These are phyloP conservation scores for Pterocarpus macrocarpus DNA, from an alignment of 306 rosid species.

Conservation along the genomic window DNA sequence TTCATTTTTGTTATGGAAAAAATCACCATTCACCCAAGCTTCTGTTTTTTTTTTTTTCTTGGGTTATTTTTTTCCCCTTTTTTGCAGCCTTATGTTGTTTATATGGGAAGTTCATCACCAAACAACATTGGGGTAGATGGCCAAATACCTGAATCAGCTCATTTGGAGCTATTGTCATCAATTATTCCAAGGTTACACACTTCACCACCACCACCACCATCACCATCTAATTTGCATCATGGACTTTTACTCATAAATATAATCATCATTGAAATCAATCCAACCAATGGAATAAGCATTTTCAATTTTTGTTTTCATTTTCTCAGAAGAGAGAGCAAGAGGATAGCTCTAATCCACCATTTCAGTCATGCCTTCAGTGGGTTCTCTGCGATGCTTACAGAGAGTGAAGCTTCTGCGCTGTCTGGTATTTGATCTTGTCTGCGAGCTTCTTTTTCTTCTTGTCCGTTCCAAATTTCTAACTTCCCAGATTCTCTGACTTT, in stretches of 20 bases:
- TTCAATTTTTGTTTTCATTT: constrained; percentile 3
- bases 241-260: constrained; percentile 13
- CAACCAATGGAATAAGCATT: not conserved
- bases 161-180: constrained; percentile 72
- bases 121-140: constrained; percentile 48
- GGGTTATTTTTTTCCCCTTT: not conserved
- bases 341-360: constrained; percentile 66
- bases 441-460: constrained; percentile 1
- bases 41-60: not conserved
- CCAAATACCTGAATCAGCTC: constrained; percentile 58
- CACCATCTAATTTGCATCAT: not conserved
- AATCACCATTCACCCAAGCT: not conserved
- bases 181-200: constrained; percentile 57
- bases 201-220: not conserved
- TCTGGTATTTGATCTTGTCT: constrained; percentile 64
- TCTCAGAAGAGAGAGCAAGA: constrained; percentile 70
- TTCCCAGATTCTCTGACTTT: constrained; percentile 37
- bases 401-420: constrained; percentile 77
- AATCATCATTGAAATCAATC: constrained; percentile 13
- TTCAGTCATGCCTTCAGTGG: constrained; percentile 86
- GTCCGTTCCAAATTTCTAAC: constrained; percentile 25
- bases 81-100: constrained; percentile 85
- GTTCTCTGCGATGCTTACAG: constrained; percentile 91
- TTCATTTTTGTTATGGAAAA: constrained; percentile 1
- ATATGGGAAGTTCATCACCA: constrained; percentile 82